Evolutionary conservation across 2,329 filamentous ascomycete species (phyloP), one percentile per base, ranked within the genome.

Genomic region (Xylariaceae sp.): DNA sequence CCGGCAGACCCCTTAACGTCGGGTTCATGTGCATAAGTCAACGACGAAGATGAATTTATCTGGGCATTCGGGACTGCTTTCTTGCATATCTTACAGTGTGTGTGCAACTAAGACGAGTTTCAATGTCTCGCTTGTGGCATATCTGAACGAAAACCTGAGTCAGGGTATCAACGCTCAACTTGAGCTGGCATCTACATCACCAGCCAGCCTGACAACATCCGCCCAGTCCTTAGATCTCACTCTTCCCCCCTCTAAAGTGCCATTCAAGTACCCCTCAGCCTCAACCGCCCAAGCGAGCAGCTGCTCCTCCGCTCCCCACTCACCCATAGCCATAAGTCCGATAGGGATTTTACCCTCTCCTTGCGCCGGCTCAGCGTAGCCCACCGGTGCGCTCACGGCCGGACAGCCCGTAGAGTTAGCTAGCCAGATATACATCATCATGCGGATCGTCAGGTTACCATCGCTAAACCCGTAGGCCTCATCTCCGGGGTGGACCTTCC

Each of bases 401-500:
- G 93, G 93, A 45, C 87, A 87, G 0, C 93, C 93, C 0, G 82
- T 85, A 65, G 92, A 87, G 74, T 97, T 97, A 6, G 92, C 89
- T 31, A 96, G 75, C 83, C 90, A 96, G 14, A 90, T 87, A 74
- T 91, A 96, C 73, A 88, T 85, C 91, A 96, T 96, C 69, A 85
- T 90, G 23, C 83, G 79, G n/a, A 96, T 77, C 14, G 85, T 87
- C 59, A 76, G 79, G 70, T 95, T 92, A 0, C 82, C 87, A 71
- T 97, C 89, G 33, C 82, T 87, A 64, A 91, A 78, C 2, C 93
- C 93, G 67, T 92, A 87, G n/a, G 77, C 77, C 14, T 86, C 77
- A 36, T 90, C 87, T 7, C 77, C 80, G 1, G 79, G 74, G 9
- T 72, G 58, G 21, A 87, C 85, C 37, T 84, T 83, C 89, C 90